Evolutionary conservation across 1,284 basidiomycete species (phyloP).

Genomic region (Rhizopogon parksii): DNA sequence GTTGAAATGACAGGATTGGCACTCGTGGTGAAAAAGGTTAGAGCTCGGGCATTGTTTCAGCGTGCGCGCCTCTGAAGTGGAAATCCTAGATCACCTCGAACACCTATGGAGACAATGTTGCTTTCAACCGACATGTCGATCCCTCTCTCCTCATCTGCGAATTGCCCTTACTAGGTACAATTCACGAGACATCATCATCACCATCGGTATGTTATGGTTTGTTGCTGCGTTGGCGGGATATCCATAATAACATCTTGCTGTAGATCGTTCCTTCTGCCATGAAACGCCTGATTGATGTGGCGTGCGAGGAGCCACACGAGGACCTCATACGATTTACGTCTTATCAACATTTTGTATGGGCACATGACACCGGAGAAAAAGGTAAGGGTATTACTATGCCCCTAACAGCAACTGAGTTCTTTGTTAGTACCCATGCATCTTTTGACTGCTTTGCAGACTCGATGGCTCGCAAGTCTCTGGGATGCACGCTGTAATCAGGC

Average conservation of each 20-base stretch:
- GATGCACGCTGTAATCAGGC: constrained; percentile 9
- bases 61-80: neutral
- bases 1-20: neutral
- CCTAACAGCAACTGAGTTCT: neutral
- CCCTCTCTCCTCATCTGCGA: constrained; percentile 2
- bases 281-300: constrained; percentile 30
- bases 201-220: neutral
- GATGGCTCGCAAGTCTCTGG: constrained; percentile 53
- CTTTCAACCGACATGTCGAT: neutral
- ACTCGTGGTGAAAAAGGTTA: neutral
- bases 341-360: constrained; percentile 55
- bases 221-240: constrained; percentile 2
- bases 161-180: neutral
- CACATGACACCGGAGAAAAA: constrained; percentile 33
- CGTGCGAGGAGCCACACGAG: constrained; percentile 26
- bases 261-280: neutral
- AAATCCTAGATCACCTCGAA: neutral
- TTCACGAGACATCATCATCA: neutral
- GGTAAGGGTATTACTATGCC: constrained; percentile 15
- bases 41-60: neutral
- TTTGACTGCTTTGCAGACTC: constrained; percentile 30
- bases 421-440: constrained; percentile 29
- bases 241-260: constrained; percentile 8
- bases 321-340: constrained; percentile 39
- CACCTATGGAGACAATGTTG: neutral